Conservation (phyloP, 495 filamentous ascomycete genomes). For the Penicillium ochrochloron region DNA sequence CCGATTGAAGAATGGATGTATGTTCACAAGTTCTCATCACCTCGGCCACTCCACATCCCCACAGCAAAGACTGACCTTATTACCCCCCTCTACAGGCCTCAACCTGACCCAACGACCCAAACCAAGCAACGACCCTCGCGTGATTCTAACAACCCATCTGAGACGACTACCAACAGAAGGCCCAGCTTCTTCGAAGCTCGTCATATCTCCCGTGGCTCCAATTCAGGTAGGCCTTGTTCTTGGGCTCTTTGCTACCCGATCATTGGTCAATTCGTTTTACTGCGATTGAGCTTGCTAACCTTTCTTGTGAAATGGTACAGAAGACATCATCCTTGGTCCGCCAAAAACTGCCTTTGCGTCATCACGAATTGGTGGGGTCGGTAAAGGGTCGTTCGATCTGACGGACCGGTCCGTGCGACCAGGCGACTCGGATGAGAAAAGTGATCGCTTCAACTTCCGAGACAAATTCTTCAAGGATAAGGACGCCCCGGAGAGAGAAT, state of each 20-base stretch:
- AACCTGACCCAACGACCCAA: conserved; percentile 52
- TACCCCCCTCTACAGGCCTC: conserved; percentile 38
- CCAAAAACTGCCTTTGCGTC: conserved; percentile 88
- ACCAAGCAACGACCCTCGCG: conserved; percentile 50
- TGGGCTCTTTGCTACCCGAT: conserved; percentile 14
- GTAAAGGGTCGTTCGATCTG: conserved; percentile 56
- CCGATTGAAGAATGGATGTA: conserved; percentile 96
- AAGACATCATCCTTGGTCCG: conserved; percentile 88
- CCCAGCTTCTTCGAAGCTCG: conserved; percentile 63
- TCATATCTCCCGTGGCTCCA: conserved; percentile 66
- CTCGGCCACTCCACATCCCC: conserved; percentile 22
- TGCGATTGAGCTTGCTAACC: conserved; percentile 24
- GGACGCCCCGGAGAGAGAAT: conserved; percentile 49
- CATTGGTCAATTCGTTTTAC: neutral
- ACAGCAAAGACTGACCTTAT: conserved; percentile 33
- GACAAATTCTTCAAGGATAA: conserved; percentile 56
- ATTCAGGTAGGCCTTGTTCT: conserved; percentile 50
- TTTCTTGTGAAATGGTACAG: conserved; percentile 50
- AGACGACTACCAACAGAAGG: conserved; percentile 54
- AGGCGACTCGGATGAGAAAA: conserved; percentile 57
- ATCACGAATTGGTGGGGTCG: conserved; percentile 55
- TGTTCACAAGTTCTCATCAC: conserved; percentile 12
- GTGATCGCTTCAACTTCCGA: conserved; percentile 66
- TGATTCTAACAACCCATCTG: conserved; percentile 47
- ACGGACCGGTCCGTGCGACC: conserved; percentile 53